Evolutionary conservation across 1,284 basidiomycete genomes (phyloP), one percentile per base, ranked within the genome.

Genomic region (Leccinum griseonigrum): DNA sequence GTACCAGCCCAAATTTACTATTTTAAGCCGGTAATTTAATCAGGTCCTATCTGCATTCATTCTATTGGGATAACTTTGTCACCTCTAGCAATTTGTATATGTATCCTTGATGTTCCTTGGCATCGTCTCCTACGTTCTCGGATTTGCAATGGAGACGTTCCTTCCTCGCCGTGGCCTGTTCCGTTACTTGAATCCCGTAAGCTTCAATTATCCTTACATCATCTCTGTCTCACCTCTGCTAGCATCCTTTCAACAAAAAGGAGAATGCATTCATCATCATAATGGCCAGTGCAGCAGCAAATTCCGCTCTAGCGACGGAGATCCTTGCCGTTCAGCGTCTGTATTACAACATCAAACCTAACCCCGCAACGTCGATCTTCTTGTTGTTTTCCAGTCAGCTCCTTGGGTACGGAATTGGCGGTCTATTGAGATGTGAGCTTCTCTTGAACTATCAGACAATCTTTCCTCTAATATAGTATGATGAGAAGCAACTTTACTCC

Each of bases 191-290:
- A 88, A 88, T 67, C 87, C 86, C 7, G 85, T 77, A 56, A 65
- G 77, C 40, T 22, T 54, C 11, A 13, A 22, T 43, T 1, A 43
- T 6, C 56, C 53, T 28, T 51, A 53, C 64, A 3, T 74, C 55
- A 67, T 68, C 3, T 70, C 13, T 6, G 1, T 61, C 57, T 65
- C 32, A 68, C 16, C 29, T 2, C 11, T 13, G 10, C 9, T 57
- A 80, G 82, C 73, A 77, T 59, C 73, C 78, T 13, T 76, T 77
- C 69, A 77, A 79, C 63, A 77, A 76, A 64, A 80, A 79, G 61
- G 83, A 89, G 67, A 84, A 87, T 71, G 83, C 84, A 0, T 83
- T 83, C 31, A 84, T 89, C 43, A 80, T 87, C 22, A 87, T 90
- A 66, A 87, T 90, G 85, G 72, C 87, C 2, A 85, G 84, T 40